A percentile compares a stretch with the other conserved stretches of the same genome.
Conservation (phyloP, 2,329 filamentous ascomycete genomes). For the Simplicillium aogashimaense region DNA sequence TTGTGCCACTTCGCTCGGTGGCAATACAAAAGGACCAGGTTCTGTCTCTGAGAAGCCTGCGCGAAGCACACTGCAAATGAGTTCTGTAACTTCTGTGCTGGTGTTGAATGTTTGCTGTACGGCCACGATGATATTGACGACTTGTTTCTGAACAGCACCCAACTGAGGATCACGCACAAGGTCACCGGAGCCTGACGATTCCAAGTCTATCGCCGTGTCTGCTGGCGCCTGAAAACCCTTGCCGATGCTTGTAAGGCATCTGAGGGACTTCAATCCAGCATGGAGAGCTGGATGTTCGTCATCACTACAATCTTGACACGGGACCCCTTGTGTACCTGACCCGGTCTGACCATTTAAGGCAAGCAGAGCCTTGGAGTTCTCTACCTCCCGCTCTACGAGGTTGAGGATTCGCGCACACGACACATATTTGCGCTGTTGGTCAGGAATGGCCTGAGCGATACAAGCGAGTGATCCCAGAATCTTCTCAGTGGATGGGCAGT, state of each 20-base stretch:
- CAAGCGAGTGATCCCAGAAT: slow-evolving; percentile 65
- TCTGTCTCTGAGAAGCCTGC: slow-evolving; percentile 66
- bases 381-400: slow-evolving; percentile 30
- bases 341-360: background rate
- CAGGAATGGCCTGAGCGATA: slow-evolving; percentile 61
- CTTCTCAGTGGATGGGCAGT: slow-evolving; percentile 61
- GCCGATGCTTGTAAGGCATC: slow-evolving; percentile 60
- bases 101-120: slow-evolving; percentile 41
- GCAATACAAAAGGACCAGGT: slow-evolving; percentile 69
- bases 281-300: slow-evolving; percentile 36
- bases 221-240: slow-evolving; percentile 61
- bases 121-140: slow-evolving; percentile 36
- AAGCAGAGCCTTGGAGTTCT: background rate
- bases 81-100: slow-evolving; percentile 60
- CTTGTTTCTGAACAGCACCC: slow-evolving; percentile 29
- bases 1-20: slow-evolving; percentile 52
- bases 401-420: slow-evolving; percentile 49
- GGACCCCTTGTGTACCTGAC: background rate
- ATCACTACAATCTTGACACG: slow-evolving; percentile 14
- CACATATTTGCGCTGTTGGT: slow-evolving; percentile 41
- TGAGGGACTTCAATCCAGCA: slow-evolving; percentile 45
- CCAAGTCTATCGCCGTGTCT: slow-evolving; percentile 59
- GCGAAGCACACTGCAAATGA: slow-evolving; percentile 60
- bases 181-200: slow-evolving; percentile 28
- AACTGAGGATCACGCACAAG: slow-evolving; percentile 11